phyloP scores from a whole-genome alignment of 2,329 filamentous ascomycete genomes.

The Fusarium napiforme region DNA sequence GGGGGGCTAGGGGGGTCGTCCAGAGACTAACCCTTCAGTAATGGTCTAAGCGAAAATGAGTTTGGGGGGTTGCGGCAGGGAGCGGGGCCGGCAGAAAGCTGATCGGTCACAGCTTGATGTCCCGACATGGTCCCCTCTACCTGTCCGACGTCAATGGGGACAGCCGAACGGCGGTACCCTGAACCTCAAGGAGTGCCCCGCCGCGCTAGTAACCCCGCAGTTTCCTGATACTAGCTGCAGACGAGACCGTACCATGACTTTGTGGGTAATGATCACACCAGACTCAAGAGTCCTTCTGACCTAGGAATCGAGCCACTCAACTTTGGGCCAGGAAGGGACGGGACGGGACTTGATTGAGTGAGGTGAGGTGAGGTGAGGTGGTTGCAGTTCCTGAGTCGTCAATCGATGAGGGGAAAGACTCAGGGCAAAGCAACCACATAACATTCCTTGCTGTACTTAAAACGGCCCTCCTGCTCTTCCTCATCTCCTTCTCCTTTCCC shows the following conservation, averaged over 20 bases:
- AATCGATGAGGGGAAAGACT: constrained; percentile 36
- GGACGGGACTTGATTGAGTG: constrained; percentile 16
- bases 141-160: neutral
- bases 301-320: constrained; percentile 33
- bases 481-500: constrained; percentile 38
- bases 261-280: constrained; percentile 36
- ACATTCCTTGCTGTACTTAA: constrained; percentile 39
- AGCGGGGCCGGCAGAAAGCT: constrained; percentile 29
- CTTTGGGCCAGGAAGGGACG: constrained; percentile 20
- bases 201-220: constrained; percentile 34
- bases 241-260: constrained; percentile 27
- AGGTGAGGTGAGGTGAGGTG: constrained; percentile 22
- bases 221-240: constrained; percentile 31
- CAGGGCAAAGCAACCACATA: constrained; percentile 27
- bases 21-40: neutral
- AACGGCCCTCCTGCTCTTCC: constrained; percentile 39
- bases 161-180: constrained; percentile 4
- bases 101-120: constrained; percentile 23
- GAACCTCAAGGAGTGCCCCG: constrained; percentile 22
- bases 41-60: constrained; percentile 20
- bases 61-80: constrained; percentile 15
- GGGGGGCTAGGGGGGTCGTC: constrained; percentile 17
- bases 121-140: constrained; percentile 25
- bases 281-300: constrained; percentile 32
- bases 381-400: constrained; percentile 35